These are phyloP conservation scores for Aureobasidium sp. DNA, from an alignment of 2,329 filamentous ascomycete species.

Conservation along the genomic window DNA sequence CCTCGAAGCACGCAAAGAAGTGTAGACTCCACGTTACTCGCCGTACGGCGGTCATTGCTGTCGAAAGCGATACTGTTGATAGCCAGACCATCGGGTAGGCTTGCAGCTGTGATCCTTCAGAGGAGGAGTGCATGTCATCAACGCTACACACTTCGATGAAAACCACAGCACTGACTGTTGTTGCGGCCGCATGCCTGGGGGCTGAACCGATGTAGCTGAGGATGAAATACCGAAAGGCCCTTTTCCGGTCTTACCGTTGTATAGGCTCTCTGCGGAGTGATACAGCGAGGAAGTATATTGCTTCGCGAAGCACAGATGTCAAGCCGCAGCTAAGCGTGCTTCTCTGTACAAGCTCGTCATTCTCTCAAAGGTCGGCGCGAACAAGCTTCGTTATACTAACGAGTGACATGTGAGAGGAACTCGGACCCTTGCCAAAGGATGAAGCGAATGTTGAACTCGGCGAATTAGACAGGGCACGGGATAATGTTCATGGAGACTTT, in stretches of 20 bases:
- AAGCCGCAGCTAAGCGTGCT: neutral
- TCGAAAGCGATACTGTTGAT: neutral
- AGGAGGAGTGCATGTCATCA: neutral
- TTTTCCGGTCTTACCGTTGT: neutral
- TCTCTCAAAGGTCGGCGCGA: neutral
- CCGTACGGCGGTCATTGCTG: neutral
- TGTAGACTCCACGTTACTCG: neutral
- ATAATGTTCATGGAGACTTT: neutral
- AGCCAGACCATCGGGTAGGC: neutral
- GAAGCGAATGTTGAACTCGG: neutral
- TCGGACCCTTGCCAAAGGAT: neutral
- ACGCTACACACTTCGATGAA: neutral
- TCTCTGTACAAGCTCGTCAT: neutral
- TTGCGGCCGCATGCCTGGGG: too few species aligned
- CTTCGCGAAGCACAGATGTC: neutral
- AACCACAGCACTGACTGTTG: neutral
- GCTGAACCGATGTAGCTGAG: slow-evolving; percentile 1
- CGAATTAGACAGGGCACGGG: slow-evolving; percentile 3
- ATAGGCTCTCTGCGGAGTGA: neutral
- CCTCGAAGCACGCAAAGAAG: neutral
- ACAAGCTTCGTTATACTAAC: neutral
- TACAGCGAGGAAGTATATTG: neutral
- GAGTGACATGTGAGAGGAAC: neutral
- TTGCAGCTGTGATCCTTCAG: neutral
- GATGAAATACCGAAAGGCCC: neutral